These are phyloP conservation scores for Pythium graminicola DNA, from an alignment of 352 stramenopile genomes.

Conservation along the genomic window DNA sequence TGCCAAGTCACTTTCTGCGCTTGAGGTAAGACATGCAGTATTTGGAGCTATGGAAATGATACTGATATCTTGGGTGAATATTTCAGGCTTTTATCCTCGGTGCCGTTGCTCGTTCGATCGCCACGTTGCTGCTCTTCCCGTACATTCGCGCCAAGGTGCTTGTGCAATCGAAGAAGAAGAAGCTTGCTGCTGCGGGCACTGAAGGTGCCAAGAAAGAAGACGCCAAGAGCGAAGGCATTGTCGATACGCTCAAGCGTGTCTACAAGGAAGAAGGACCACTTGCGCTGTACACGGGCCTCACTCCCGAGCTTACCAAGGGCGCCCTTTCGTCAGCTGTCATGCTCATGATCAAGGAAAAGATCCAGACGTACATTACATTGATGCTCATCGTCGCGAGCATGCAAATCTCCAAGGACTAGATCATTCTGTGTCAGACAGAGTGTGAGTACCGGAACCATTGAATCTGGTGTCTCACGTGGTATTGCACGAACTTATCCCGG, in stretches of 20 bases:
- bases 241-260: constrained; percentile 62
- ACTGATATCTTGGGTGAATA: constrained; percentile 14
- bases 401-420: constrained; percentile 18
- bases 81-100: constrained; percentile 93
- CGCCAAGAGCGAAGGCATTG: constrained; percentile 71
- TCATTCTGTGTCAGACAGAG: neutral
- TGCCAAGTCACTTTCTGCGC: constrained; percentile 44
- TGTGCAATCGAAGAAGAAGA: constrained; percentile 81
- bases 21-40: constrained; percentile 76
- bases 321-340: constrained; percentile 95
- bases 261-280: constrained; percentile 81
- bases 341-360: constrained; percentile 98
- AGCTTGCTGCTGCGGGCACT: constrained; percentile 11
- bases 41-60: too few relatives aligned
- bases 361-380: constrained; percentile 87
- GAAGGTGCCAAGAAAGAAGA: constrained; percentile 15
- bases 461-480: too few relatives aligned
- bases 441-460: too few relatives aligned
- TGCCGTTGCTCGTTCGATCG: constrained; percentile 89
- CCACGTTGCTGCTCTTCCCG: constrained; percentile 95
- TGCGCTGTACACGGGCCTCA: constrained; percentile 92
- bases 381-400: constrained; percentile 61
- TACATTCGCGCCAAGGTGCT: constrained; percentile 96
- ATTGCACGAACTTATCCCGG: too few relatives aligned
- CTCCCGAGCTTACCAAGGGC: constrained; percentile 92